Percentiles rank a stretch among this genome's conserved stretches.
Evolutionary conservation across 768 basidiomycete genomes (phyloP).

Genomic region (Paxillus ammoniavirescens): DNA sequence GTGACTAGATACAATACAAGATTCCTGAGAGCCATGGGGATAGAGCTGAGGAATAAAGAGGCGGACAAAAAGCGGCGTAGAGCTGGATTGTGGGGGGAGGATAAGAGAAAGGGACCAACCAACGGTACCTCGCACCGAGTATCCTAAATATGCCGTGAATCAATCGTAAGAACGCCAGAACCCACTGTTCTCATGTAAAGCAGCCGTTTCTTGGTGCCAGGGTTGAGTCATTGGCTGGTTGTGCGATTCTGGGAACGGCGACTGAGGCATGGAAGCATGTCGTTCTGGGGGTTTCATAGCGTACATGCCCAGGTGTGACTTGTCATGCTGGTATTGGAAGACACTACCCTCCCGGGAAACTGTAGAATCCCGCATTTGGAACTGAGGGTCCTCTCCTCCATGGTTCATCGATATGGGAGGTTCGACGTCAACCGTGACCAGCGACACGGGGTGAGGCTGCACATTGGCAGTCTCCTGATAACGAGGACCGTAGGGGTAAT

Average conservation of each 20-base stretch:
- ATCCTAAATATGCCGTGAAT: conserved; percentile 16
- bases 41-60: background rate
- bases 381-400: conserved; percentile 14
- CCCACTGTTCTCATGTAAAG: conserved; percentile 14
- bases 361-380: conserved; percentile 14
- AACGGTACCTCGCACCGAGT: background rate
- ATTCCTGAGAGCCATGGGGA: background rate
- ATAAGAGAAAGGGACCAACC: background rate
- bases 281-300: conserved; percentile 18
- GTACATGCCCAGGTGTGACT: conserved; percentile 23
- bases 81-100: too few species aligned
- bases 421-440: conserved; percentile 8
- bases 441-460: conserved; percentile 17
- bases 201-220: conserved; percentile 18
- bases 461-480: background rate
- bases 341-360: conserved; percentile 15
- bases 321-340: conserved; percentile 22
- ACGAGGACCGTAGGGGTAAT: conserved; percentile 22
- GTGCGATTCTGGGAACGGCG: conserved; percentile 19
- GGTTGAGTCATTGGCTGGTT: conserved; percentile 10
- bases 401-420: conserved; percentile 9
- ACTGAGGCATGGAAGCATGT: conserved; percentile 16
- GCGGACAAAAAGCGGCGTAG: background rate
- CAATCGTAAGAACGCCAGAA: conserved; percentile 28
- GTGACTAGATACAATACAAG: background rate